phyloP scores from a whole-genome alignment of 2,329 filamentous ascomycete species.

The Hysterium pulicare region DNA sequence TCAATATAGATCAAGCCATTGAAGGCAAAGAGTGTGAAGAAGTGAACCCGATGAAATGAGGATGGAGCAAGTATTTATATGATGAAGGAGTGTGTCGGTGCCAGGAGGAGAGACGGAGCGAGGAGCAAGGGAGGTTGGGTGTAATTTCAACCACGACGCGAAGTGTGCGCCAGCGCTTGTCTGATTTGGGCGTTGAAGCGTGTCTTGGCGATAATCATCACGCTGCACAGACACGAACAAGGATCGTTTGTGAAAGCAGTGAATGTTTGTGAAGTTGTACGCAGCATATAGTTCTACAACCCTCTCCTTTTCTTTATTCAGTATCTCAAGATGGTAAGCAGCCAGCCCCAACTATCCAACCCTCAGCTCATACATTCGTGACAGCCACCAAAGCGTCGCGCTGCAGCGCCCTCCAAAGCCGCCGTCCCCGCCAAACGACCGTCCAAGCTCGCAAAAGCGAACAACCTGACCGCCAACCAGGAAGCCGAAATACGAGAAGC shows the following conservation, averaged over 20 bases:
- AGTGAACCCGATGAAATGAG: not conserved
- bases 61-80: too few species aligned
- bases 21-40: not conserved
- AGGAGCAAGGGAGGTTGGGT: not conserved
- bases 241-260: too few species aligned
- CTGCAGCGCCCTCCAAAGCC: constrained; percentile 16
- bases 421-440: constrained; percentile 48
- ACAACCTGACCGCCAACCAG: constrained; percentile 78
- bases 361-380: not conserved
- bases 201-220: too few species aligned
- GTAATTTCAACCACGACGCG: too few species aligned
- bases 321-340: not conserved
- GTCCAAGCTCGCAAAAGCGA: constrained; percentile 88
- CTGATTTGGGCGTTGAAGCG: too few species aligned
- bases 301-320: too few species aligned
- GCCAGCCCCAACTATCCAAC: not conserved
- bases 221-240: too few species aligned
- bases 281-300: too few species aligned
- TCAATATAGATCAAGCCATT: not conserved
- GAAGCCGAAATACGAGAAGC: constrained; percentile 90
- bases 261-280: too few species aligned
- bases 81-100: not conserved
- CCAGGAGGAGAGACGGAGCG: not conserved
- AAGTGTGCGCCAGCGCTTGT: too few species aligned
- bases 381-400: constrained; percentile 31